Evolutionary conservation across 2,329 filamentous ascomycete species (phyloP), one percentile per base, ranked within the genome.

Genomic region (Beauveria sp.): DNA sequence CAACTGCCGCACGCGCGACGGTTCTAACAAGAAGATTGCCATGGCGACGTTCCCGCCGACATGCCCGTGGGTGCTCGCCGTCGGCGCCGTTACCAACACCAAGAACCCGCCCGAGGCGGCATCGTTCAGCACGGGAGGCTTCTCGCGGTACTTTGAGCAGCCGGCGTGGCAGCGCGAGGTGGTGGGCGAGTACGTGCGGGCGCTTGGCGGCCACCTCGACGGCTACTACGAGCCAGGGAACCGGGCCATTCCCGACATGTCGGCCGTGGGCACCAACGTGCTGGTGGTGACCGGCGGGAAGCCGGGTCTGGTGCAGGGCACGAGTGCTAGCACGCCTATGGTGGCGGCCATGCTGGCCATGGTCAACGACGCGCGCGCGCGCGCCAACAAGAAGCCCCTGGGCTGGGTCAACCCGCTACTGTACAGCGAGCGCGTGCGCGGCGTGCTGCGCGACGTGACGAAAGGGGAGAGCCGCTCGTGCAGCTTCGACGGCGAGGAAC

Each of bases 1-100:
- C 62, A 68, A 65, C 22, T 89, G 86, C 72, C 72, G 77, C 56
- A 78, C 78, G 61, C 85, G 86, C 67, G 84, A 88, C 61, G 85
- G 84, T 24, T 77, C 73, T 48, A 78, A 82, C 62, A 79, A 75
- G 1, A 79, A 79, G 10, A 76, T 79, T 22, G 84, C 87, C 67
- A 75, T 84, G 34, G 79, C 85, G 1, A 80, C 79, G 5, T 91
- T 90, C 71, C 88, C 88, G 0, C 82, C 81, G 0, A 80, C 81
- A 0, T 91, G 88, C 66, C 87, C 87, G 0, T 90, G 83, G 70
- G 81, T 90, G 8, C 90, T 88, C 0, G 75, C 80, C 2, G 82
- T 90, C 1, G 88, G 88, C 7, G 87, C 82, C 1, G 86, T 84
- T 1, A 68, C 63, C 44, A 74, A 74, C 64, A 65, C 65, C 2